These are phyloP conservation scores for Phytophthora citrophthora DNA, from an alignment of 352 stramenopile species.

Conservation along the genomic window DNA sequence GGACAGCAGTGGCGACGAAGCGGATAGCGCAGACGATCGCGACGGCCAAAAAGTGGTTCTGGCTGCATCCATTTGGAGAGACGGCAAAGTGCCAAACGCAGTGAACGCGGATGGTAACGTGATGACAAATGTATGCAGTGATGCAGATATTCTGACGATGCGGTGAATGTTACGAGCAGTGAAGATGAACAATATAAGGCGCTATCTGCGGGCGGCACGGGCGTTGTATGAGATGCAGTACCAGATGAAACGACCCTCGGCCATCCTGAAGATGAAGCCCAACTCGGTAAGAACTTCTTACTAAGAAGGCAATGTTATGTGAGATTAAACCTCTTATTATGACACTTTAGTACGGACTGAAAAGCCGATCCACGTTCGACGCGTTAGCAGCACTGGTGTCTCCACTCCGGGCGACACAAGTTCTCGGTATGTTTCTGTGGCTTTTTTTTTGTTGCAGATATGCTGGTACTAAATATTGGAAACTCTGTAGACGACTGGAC, in stretches of 20 bases:
- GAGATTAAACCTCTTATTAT: no score
- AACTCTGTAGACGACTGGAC: constrained; percentile 74
- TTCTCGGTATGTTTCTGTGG: constrained; percentile 56
- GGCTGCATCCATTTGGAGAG: constrained; percentile 29
- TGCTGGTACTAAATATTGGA: background rate
- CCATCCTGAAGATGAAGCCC: constrained; percentile 77
- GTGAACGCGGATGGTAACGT: constrained; percentile 34
- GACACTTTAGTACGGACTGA: constrained; percentile 65
- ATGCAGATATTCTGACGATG: background rate
- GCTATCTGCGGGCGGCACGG: constrained; percentile 66
- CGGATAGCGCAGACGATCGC: constrained; percentile 24
- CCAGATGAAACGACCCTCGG: constrained; percentile 72
- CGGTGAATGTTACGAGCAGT: constrained; percentile 32
- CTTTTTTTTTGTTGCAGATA: background rate
- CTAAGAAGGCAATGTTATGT: background rate
- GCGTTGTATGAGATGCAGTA: constrained; percentile 79
- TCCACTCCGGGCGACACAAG: constrained; percentile 66
- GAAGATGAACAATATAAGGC: constrained; percentile 59
- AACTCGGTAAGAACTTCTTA: constrained; percentile 45
- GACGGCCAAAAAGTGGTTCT: constrained; percentile 13
- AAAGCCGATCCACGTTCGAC: constrained; percentile 72
- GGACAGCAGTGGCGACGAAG: constrained; percentile 27
- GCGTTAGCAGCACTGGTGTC: constrained; percentile 67
- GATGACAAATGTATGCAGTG: background rate
- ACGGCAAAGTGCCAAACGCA: constrained; percentile 14